Evolutionary conservation across 768 basidiomycete genomes (phyloP).

Genomic region (Mycena leptocephala): DNA sequence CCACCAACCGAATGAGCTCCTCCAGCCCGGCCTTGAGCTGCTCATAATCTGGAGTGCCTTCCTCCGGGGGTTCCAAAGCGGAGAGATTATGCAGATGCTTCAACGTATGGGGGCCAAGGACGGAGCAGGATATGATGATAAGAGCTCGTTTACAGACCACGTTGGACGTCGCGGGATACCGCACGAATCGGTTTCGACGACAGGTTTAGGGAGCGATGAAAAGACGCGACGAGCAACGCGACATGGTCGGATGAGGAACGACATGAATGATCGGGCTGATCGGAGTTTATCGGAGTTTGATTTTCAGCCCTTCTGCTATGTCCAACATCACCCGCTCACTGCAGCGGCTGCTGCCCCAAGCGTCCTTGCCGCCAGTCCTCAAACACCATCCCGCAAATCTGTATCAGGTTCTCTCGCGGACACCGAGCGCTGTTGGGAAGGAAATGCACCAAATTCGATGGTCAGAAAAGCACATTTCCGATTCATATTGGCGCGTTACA

Average conservation of each 20-base stretch:
- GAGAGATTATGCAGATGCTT: conserved; percentile 80
- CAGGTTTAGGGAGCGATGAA: conserved; percentile 25
- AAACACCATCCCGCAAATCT: conserved; percentile 73
- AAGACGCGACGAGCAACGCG: conserved; percentile 33
- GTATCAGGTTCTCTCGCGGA: conserved; percentile 80
- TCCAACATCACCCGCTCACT: conserved; percentile 57
- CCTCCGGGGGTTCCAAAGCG: conserved; percentile 77
- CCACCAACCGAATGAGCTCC: conserved; percentile 83
- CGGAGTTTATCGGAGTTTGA: conserved; percentile 23
- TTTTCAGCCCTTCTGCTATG: conserved; percentile 45
- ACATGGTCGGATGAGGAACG: conserved; percentile 41
- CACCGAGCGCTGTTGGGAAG: conserved; percentile 77
- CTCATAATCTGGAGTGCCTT: conserved; percentile 68
- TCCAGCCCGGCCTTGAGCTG: conserved; percentile 74
- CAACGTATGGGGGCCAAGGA: conserved; percentile 71
- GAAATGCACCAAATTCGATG: conserved; percentile 83
- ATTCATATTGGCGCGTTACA: conserved; percentile 86
- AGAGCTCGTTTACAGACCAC: conserved; percentile 86
- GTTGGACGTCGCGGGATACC: conserved; percentile 79
- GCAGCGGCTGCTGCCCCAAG: conserved; percentile 70
- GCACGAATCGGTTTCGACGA: conserved; percentile 64
- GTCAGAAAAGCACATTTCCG: conserved; percentile 75
- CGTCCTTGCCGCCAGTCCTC: conserved; percentile 72
- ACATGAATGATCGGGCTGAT: conserved; percentile 32
- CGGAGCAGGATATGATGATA: conserved; percentile 85